Evolutionary conservation across 371 early-diverging fungal species (phyloP), one percentile per base, ranked within the genome.

Genomic region (Scutellospora calospora): DNA sequence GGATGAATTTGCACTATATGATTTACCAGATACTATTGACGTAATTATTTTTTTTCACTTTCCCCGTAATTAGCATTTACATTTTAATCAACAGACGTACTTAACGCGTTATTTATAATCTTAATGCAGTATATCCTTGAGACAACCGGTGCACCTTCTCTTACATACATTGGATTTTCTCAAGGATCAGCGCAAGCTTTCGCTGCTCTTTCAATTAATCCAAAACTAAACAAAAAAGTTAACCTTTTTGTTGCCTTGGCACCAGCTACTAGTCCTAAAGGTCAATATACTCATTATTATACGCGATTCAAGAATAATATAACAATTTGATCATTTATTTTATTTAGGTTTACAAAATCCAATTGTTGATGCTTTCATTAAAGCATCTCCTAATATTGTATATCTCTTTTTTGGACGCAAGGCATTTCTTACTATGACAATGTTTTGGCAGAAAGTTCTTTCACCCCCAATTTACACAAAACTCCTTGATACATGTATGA

Each of bases 101-200:
- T 49, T 49, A 49, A 14, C 49, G 49, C 6, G 14, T 49, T 49
- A 49, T 49, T 1, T 49, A 49, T 1, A 49, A 49, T 49, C 16
- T 49, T 49, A 49, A 49, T 49, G 1, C 16, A 95, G 91, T 95
- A 96, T 83, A 95, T 98, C 71, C 87, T 98, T 62, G 87, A 87
- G 38, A 88, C 87, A 57, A 97, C 98, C 5, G 95, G 95, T 0
- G 93, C 89, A 5, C 87, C 90, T 25, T 90, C 88, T 41, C 88
- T 98, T 69, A 92, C 96, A 4, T 98, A 97, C 83, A 94, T 98
- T 83, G 99, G 99, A 5, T 98, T 98, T 83, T 97, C 97, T 27
- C 98, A 98, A 86, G 98, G 98, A 72, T 95, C 97, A 1, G 94
- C 97, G 4, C 95, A 95, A 81, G 94, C 93, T n/a, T 97, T 98